These are phyloP conservation scores for Venturia oleaginea DNA, from an alignment of 2,329 filamentous ascomycete genomes.

Conservation along the genomic window DNA sequence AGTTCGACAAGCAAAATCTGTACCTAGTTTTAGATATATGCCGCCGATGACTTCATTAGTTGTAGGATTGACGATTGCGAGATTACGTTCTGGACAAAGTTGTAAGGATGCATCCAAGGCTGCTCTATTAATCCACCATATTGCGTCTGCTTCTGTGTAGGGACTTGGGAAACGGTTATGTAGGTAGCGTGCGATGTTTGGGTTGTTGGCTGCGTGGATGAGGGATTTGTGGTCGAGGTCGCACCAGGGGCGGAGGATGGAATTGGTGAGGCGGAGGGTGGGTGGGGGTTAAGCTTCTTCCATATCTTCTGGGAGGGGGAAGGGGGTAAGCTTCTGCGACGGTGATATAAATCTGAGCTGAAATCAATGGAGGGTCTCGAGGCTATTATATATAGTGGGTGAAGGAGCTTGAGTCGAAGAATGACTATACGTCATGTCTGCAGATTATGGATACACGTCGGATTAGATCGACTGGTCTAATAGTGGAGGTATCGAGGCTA, in stretches of 20 bases:
- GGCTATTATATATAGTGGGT: no score
- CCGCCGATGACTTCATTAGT: background rate
- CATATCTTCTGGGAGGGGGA: no score
- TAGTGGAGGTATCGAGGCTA: no score
- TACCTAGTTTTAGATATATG: background rate
- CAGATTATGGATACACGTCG: no score
- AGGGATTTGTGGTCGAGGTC: background rate
- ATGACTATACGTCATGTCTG: no score
- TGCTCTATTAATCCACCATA: background rate
- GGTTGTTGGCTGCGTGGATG: constrained; percentile 1
- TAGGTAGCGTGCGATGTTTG: background rate
- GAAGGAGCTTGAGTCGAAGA: no score
- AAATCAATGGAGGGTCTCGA: no score
- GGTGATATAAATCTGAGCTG: no score
- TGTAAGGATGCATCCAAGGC: no score
- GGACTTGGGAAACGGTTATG: constrained; percentile 2
- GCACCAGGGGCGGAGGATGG: constrained; percentile 3
- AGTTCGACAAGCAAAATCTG: constrained; percentile 6
- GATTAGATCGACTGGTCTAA: no score
- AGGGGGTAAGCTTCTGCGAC: no score
- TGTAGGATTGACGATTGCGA: background rate
- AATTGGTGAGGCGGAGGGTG: background rate
- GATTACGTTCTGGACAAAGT: background rate
- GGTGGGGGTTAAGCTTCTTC: background rate
- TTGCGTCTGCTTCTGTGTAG: constrained; percentile 3